These are phyloP conservation scores for Leucocoprinus leucothites DNA, from an alignment of 768 basidiomycete genomes.

Conservation along the genomic window DNA sequence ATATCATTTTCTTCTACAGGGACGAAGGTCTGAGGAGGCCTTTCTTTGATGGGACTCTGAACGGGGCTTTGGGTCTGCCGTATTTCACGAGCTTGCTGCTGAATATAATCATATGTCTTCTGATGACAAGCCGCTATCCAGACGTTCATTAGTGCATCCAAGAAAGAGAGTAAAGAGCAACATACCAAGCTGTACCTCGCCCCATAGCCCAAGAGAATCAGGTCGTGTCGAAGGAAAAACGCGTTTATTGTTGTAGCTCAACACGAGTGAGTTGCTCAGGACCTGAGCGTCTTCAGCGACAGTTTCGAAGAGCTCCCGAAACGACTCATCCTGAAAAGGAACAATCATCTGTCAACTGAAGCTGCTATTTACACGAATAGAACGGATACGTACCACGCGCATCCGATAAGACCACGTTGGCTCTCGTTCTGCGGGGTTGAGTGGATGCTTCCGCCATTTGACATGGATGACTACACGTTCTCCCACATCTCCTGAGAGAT, in stretches of 20 bases:
- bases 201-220: conserved; percentile 62
- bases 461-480: conserved; percentile 53
- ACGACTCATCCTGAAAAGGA: conserved; percentile 53
- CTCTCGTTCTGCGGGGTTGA: conserved; percentile 35
- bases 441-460: conserved; percentile 66
- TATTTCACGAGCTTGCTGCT: conserved; percentile 24
- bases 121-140: conserved; percentile 63
- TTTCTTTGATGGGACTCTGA: conserved; percentile 4
- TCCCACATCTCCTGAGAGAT: conserved; percentile 23
- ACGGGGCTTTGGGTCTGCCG: conserved; percentile 3
- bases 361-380: not conserved
- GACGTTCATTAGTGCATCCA: not conserved
- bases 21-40: conserved; percentile 11
- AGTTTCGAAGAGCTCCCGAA: conserved; percentile 62
- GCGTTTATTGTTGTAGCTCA: conserved; percentile 59
- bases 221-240: conserved; percentile 73
- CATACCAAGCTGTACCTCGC: conserved; percentile 63
- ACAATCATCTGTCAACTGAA: not conserved
- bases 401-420: conserved; percentile 52
- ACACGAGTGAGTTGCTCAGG: conserved; percentile 47
- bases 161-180: conserved; percentile 4
- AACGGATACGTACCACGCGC: conserved; percentile 44
- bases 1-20: conserved; percentile 18
- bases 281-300: conserved; percentile 60
- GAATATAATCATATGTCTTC: conserved; percentile 61